phyloP scores from a whole-genome alignment of 1,284 basidiomycete genomes.

The Inonotus obliquus region DNA sequence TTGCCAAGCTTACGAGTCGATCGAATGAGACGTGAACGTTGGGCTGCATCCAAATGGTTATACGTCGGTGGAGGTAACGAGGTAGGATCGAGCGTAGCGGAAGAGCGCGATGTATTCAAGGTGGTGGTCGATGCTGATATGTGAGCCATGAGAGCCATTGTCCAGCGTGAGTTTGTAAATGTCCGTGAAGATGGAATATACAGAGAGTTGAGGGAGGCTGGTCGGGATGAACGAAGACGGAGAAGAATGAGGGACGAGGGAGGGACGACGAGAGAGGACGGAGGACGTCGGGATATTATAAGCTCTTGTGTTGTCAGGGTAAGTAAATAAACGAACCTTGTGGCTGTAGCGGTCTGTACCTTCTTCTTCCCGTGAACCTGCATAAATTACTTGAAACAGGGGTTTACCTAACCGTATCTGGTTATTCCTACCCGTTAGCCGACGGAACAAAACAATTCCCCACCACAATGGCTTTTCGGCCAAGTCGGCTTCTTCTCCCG shows the following conservation, averaged over 20 bases:
- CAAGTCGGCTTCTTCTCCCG: background rate
- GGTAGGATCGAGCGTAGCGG: background rate
- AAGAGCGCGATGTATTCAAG: slow-evolving; percentile 1
- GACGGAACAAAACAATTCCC: background rate
- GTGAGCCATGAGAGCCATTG: slow-evolving; percentile 13
- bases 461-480: background rate
- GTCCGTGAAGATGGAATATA: too few species aligned
- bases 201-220: background rate
- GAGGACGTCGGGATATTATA: background rate
- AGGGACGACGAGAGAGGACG: background rate
- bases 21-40: slow-evolving; percentile 52
- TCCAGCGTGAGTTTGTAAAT: background rate
- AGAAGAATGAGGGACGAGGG: too few species aligned
- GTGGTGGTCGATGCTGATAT: slow-evolving; percentile 3
- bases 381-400: background rate
- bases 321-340: background rate
- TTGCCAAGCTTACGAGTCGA: slow-evolving; percentile 58
- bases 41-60: slow-evolving; percentile 47
- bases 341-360: background rate
- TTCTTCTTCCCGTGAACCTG: background rate
- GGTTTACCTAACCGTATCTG: background rate
- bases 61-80: slow-evolving; percentile 52
- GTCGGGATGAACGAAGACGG: background rate
- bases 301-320: background rate
- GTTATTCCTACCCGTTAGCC: background rate